Conservation (phyloP, 164 flowering plant genomes). For the Chimonanthus salicifolius region DNA sequence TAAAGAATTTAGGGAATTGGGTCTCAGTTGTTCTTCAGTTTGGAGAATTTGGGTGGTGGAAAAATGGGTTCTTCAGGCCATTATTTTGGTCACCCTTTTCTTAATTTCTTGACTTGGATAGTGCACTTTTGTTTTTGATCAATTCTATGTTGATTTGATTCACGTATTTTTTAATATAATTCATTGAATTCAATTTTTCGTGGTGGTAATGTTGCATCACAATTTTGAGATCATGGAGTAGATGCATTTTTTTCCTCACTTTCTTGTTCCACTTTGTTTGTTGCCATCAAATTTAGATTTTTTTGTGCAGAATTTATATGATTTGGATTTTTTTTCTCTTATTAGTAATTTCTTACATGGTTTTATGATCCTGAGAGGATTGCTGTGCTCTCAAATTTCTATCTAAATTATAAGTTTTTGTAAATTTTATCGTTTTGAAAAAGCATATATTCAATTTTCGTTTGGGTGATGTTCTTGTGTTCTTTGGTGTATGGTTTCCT, state of each 20-base stretch:
- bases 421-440: not conserved
- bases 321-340: not conserved
- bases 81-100: not conserved
- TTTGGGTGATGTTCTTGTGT: not conserved
- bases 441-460: not conserved
- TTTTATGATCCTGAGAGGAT: not conserved
- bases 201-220: not conserved
- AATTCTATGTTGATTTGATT: not conserved
- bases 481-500: not conserved
- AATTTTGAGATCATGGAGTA: not conserved
- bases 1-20: slow-evolving; percentile 34
- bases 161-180: too few species aligned
- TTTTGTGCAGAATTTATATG: not conserved
- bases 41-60: not conserved
- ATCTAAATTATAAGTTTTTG: not conserved
- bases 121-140: not conserved
- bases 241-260: not conserved
- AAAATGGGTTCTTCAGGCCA: not conserved
- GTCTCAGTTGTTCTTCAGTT: not conserved
- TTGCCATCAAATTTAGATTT: not conserved
- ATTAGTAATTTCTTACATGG: not conserved
- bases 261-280: not conserved
- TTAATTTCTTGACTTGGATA: not conserved
- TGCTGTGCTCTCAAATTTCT: not conserved
- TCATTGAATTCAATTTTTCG: not conserved